Evolutionary conservation across 345 rosid species (phyloP).

Genomic region (Ceriops decandra): DNA sequence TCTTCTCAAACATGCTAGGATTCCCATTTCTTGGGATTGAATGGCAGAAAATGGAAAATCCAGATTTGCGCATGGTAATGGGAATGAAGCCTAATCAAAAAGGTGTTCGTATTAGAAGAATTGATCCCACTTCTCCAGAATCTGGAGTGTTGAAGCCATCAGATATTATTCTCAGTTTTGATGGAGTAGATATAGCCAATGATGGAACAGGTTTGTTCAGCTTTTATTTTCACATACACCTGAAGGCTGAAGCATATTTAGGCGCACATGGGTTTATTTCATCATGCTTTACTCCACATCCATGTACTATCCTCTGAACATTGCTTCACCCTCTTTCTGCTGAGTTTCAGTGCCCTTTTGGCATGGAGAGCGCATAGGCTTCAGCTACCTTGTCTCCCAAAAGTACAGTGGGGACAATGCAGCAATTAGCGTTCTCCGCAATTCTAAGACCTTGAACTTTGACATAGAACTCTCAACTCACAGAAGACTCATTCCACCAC

Average conservation of each 20-base stretch:
- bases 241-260: background rate
- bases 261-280: background rate
- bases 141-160: slow-evolving; percentile 78
- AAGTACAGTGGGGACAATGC: slow-evolving; percentile 87
- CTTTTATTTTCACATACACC: background rate
- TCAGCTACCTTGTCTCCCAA: slow-evolving; percentile 89
- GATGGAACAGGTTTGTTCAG: slow-evolving; percentile 81
- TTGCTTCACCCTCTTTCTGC: slow-evolving; percentile 3
- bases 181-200: slow-evolving; percentile 79
- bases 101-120: slow-evolving; percentile 91
- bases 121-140: slow-evolving; percentile 91
- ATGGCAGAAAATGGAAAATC: slow-evolving; percentile 99
- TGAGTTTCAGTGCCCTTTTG: slow-evolving; percentile 77
- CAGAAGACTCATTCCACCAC: slow-evolving; percentile 82
- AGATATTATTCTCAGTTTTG: slow-evolving; percentile 87
- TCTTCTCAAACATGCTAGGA: slow-evolving; percentile 40
- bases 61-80: slow-evolving; percentile 73
- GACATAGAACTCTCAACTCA: slow-evolving; percentile 84
- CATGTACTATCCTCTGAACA: background rate
- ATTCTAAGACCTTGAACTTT: slow-evolving; percentile 53
- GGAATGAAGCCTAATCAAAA: slow-evolving; percentile 82
- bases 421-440: slow-evolving; percentile 71
- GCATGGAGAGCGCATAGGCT: slow-evolving; percentile 92
- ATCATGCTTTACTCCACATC: background rate
- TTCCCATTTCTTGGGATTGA: slow-evolving; percentile 91